These are phyloP conservation scores for Haematococcus lacustris DNA, from an alignment of 139 green algal genomes.

Conservation along the genomic window DNA sequence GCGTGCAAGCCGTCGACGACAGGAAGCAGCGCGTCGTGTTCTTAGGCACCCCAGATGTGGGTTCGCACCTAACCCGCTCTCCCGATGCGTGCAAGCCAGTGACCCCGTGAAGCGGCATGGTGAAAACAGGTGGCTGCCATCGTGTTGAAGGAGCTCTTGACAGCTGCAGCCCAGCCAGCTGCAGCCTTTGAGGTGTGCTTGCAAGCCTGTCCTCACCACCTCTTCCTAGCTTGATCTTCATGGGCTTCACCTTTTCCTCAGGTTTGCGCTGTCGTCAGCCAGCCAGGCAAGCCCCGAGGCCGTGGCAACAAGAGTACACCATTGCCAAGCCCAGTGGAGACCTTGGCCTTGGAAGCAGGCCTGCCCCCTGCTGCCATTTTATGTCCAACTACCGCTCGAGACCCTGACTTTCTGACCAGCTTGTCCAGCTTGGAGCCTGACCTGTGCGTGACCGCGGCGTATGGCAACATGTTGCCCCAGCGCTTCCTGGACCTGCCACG, in stretches of 20 bases:
- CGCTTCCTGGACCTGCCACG: constrained; percentile 82
- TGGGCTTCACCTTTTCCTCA: constrained; percentile 5
- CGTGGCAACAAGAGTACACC: constrained; percentile 54
- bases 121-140: constrained; percentile 64
- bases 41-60: constrained; percentile 74
- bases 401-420: constrained; percentile 56
- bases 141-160: constrained; percentile 60
- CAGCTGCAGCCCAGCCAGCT: constrained; percentile 31
- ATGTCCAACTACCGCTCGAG: constrained; percentile 39
- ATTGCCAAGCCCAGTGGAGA: constrained; percentile 60
- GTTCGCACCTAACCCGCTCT: no score
- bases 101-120: no score
- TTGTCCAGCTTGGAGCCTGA: constrained; percentile 70
- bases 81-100: no score
- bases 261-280: constrained; percentile 73
- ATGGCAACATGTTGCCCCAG: constrained; percentile 93
- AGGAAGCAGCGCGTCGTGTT: no score
- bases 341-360: constrained; percentile 33
- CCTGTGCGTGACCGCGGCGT: constrained; percentile 91
- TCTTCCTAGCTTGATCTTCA: not conserved
- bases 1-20: no score
- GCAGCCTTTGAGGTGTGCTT: constrained; percentile 54
- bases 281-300: constrained; percentile 66
- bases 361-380: constrained; percentile 31
- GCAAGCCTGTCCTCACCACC: not conserved